These are phyloP conservation scores for Aspergillus fumigatus DNA, from an alignment of 2,329 filamentous ascomycete species.

Conservation along the genomic window DNA sequence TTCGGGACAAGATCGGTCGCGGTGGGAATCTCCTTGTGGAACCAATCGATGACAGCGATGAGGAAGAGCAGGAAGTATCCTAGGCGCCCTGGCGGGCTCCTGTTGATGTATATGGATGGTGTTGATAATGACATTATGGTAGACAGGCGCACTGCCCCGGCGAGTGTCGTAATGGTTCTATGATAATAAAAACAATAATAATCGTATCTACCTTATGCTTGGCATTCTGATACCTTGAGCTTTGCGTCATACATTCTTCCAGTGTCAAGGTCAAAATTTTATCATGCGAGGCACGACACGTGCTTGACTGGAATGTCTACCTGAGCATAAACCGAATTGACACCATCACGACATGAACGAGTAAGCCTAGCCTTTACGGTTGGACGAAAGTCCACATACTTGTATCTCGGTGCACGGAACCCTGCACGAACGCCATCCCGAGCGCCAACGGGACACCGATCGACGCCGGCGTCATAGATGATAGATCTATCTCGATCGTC, in stretches of 20 bases:
- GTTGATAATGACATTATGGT: neutral
- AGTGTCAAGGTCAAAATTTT: neutral
- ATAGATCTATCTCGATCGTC: neutral
- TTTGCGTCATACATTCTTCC: too few species aligned
- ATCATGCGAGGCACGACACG: neutral
- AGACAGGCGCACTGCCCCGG: neutral
- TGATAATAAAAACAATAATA: neutral
- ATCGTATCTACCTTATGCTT: neutral
- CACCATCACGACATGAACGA: neutral
- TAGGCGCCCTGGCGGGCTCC: neutral
- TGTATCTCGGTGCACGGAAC: neutral
- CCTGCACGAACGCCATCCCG: neutral
- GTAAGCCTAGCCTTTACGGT: neutral
- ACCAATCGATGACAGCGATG: slow-evolving; percentile 53
- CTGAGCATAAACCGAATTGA: neutral
- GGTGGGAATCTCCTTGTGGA: slow-evolving; percentile 91
- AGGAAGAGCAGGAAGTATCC: slow-evolving; percentile 31
- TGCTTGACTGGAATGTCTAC: neutral
- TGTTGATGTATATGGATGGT: neutral
- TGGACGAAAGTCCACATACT: neutral
- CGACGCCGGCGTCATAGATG: neutral
- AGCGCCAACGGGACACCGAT: neutral
- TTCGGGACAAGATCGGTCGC: slow-evolving; percentile 70
- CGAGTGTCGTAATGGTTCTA: neutral
- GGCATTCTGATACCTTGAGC: neutral